phyloP scores from a whole-genome alignment of 164 flowering plant genomes.

The Aristolochia californica region DNA sequence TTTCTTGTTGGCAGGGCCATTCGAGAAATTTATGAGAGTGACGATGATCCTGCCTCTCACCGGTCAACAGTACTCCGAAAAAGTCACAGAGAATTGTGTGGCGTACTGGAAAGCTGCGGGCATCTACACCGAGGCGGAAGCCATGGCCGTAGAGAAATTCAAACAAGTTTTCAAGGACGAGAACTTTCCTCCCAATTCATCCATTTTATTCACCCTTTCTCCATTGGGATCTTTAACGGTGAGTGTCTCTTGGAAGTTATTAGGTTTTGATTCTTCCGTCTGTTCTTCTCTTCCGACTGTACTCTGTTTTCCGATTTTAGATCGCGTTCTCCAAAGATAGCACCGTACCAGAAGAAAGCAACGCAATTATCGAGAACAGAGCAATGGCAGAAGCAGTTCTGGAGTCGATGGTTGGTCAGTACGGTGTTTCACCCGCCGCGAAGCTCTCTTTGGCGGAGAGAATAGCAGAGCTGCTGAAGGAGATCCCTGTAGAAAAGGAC shows the following conservation, averaged over 20 bases:
- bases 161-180: slow-evolving; percentile 50
- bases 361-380: slow-evolving; percentile 52
- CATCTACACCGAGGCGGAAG: slow-evolving; percentile 52
- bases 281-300: background rate
- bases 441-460: slow-evolving; percentile 34
- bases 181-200: slow-evolving; percentile 62
- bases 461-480: slow-evolving; percentile 14
- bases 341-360: slow-evolving; percentile 32
- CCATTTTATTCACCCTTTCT: slow-evolving; percentile 64
- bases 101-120: slow-evolving; percentile 61
- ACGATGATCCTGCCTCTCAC: slow-evolving; percentile 63
- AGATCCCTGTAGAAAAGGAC: background rate
- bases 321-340: slow-evolving; percentile 55
- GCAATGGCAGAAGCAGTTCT: slow-evolving; percentile 46
- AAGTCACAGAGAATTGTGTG: slow-evolving; percentile 73
- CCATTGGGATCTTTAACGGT: slow-evolving; percentile 55
- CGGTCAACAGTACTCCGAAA: slow-evolving; percentile 69
- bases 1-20: slow-evolving; percentile 40
- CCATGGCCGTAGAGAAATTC: slow-evolving; percentile 53
- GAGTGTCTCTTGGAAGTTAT: background rate
- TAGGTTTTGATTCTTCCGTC: background rate
- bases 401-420: slow-evolving; percentile 64
- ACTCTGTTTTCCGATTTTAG: slow-evolving; percentile 11
- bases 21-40: slow-evolving; percentile 61
- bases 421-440: slow-evolving; percentile 61